Percentiles rank a stretch among this genome's conserved stretches.
Evolutionary conservation across 495 filamentous ascomycete species (phyloP).

Genomic region (Neurospora sp.): DNA sequence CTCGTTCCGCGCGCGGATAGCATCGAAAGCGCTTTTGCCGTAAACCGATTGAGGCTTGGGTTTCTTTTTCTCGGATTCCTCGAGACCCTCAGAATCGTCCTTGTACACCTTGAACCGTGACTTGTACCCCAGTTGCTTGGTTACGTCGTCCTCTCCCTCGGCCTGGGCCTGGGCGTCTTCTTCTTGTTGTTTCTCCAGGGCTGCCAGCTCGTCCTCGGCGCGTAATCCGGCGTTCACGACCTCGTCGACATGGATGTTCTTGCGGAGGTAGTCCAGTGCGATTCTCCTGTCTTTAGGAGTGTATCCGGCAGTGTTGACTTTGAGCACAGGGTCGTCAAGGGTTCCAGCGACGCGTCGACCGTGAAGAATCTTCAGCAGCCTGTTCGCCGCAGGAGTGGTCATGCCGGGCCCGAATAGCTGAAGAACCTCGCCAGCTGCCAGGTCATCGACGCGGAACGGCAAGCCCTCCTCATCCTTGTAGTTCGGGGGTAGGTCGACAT

Average conservation of each 20-base stretch:
- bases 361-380: slow-evolving; percentile 58
- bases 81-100: slow-evolving; percentile 9
- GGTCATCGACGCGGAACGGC: slow-evolving; percentile 32
- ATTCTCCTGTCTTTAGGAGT: slow-evolving; percentile 23
- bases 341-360: slow-evolving; percentile 66
- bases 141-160: slow-evolving; percentile 4
- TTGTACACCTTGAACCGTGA: slow-evolving; percentile 13
- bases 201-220: slow-evolving; percentile 48
- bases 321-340: slow-evolving; percentile 44
- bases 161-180: slow-evolving; percentile 20
- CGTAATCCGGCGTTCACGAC: slow-evolving; percentile 45
- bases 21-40: slow-evolving; percentile 38
- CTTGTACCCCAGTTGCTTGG: slow-evolving; percentile 24
- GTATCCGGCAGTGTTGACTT: slow-evolving; percentile 23
- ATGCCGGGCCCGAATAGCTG: slow-evolving; percentile 51
- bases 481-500: slow-evolving; percentile 33
- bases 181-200: slow-evolving; percentile 47
- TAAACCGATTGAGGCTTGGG: slow-evolving; percentile 19
- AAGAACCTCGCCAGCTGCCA: slow-evolving; percentile 46
- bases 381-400: slow-evolving; percentile 45
- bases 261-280: slow-evolving; percentile 60
- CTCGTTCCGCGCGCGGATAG: slow-evolving; percentile 35
- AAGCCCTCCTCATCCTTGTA: slow-evolving; percentile 40
- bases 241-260: slow-evolving; percentile 63
- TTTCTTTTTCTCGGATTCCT: slow-evolving; percentile 4